Evolutionary conservation across 768 basidiomycete genomes (phyloP).

Genomic region (Auriscalpium microsporum): DNA sequence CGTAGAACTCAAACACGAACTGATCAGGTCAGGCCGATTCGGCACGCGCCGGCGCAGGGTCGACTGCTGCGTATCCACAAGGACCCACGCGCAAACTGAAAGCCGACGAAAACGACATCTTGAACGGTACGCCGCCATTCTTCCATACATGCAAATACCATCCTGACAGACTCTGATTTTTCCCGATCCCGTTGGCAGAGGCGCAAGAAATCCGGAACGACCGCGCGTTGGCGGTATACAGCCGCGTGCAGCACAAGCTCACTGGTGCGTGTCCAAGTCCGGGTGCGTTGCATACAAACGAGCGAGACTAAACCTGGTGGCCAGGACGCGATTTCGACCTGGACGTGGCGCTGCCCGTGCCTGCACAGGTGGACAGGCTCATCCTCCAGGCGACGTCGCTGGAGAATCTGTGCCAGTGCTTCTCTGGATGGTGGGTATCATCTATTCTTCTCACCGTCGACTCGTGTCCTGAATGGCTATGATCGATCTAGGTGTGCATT

Average conservation of each 20-base stretch:
- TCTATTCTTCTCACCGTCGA: background rate
- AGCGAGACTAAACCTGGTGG: background rate
- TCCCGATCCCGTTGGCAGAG: slow-evolving; percentile 28
- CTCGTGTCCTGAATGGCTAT: background rate
- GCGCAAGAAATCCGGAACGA: slow-evolving; percentile 86
- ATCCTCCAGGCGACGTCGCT: slow-evolving; percentile 89
- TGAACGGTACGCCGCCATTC: slow-evolving; percentile 53
- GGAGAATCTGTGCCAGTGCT: slow-evolving; percentile 94
- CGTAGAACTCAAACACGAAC: too few species aligned
- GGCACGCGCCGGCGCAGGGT: slow-evolving; percentile 49
- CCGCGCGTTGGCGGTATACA: slow-evolving; percentile 84
- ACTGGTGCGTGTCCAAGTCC: slow-evolving; percentile 47
- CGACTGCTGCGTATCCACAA: slow-evolving; percentile 66
- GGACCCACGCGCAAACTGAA: slow-evolving; percentile 74
- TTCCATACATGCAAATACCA: background rate
- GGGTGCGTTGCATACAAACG: background rate
- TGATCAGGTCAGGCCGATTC: too few species aligned
- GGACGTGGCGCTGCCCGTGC: slow-evolving; percentile 59
- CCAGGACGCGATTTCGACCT: slow-evolving; percentile 92
- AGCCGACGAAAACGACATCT: slow-evolving; percentile 90
- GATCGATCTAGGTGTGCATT: slow-evolving; percentile 28
- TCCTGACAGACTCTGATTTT: background rate
- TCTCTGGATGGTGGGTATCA: slow-evolving; percentile 75
- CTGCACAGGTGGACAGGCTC: slow-evolving; percentile 82
- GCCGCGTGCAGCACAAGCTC: slow-evolving; percentile 90